phyloP scores from a whole-genome alignment of 139 green algal genomes.

The Picochlorum sp. region DNA sequence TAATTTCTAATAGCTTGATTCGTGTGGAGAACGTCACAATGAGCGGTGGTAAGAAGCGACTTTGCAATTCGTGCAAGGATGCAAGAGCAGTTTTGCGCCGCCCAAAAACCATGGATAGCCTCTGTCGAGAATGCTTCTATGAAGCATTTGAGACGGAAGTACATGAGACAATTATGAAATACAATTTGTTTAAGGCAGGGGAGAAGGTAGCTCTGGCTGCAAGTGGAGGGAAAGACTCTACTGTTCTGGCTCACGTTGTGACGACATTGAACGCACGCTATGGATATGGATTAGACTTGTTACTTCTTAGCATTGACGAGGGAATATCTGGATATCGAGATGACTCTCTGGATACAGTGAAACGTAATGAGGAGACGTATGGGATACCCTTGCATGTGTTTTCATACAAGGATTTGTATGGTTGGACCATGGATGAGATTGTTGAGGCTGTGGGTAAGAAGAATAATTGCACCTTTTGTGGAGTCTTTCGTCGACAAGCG shows the following conservation, averaged over 20 bases:
- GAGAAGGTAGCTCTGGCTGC: constrained; percentile 85
- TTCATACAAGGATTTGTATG: constrained; percentile 93
- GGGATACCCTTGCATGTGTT: constrained; percentile 75
- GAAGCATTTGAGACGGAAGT: constrained; percentile 80
- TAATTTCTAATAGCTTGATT: background rate
- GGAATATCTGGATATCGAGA: constrained; percentile 93
- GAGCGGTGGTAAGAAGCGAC: constrained; percentile 17
- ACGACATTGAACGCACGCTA: constrained; percentile 82
- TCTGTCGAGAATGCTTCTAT: constrained; percentile 92
- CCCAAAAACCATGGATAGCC: constrained; percentile 67
- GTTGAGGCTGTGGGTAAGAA: constrained; percentile 77
- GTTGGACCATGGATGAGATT: constrained; percentile 99
- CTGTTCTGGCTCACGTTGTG: constrained; percentile 92
- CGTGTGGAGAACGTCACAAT: background rate
- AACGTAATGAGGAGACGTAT: constrained; percentile 79
- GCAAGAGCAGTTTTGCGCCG: constrained; percentile 47
- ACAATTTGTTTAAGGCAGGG: constrained; percentile 70
- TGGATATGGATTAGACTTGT: constrained; percentile 87
- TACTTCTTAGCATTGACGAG: constrained; percentile 96
- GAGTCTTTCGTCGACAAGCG: constrained; percentile 86
- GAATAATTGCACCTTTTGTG: constrained; percentile 98
- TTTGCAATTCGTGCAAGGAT: constrained; percentile 33
- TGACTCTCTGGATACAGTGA: constrained; percentile 92
- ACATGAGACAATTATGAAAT: constrained; percentile 77
- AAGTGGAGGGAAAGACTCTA: constrained; percentile 93